Percentiles rank a stretch among this genome's conserved stretches.
phyloP scores from a whole-genome alignment of 2,329 filamentous ascomycete species.

The Fusarium sororula region DNA sequence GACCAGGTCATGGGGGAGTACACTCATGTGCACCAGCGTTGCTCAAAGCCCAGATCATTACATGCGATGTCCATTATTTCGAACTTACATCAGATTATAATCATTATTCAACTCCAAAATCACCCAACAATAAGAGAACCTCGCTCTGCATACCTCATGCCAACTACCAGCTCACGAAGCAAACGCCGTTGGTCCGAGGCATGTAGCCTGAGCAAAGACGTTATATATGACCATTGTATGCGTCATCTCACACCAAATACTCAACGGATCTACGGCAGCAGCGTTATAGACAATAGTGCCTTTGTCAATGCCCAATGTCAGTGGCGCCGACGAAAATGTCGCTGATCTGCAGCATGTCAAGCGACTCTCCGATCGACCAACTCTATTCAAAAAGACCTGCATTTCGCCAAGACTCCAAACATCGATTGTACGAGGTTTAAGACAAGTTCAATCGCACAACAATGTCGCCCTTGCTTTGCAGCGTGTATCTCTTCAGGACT shows the following conservation, averaged over 20 bases:
- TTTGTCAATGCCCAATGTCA: not conserved
- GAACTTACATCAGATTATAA: no score
- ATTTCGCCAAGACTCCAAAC: not conserved
- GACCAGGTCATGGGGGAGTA: no score
- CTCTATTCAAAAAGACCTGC: not conserved
- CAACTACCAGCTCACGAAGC: not conserved
- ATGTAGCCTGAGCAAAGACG: not conserved
- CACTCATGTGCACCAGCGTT: rapidly evolving
- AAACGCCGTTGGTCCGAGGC: not conserved
- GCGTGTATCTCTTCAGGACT: rapidly evolving
- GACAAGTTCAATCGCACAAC: not conserved
- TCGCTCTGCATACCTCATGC: not conserved
- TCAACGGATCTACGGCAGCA: not conserved
- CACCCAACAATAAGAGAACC: not conserved
- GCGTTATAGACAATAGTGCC: not conserved
- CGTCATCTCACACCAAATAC: not conserved
- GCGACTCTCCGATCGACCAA: not conserved
- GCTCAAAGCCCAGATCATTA: rapidly evolving
- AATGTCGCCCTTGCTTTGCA: no score
- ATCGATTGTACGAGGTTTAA: rapidly evolving
- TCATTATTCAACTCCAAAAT: not conserved
- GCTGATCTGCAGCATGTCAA: not conserved
- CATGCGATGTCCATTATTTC: rapidly evolving
- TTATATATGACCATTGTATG: not conserved
- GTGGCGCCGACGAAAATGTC: not conserved